phyloP scores from a whole-genome alignment of 208 protist species.

The Strigomonas galati region DNA sequence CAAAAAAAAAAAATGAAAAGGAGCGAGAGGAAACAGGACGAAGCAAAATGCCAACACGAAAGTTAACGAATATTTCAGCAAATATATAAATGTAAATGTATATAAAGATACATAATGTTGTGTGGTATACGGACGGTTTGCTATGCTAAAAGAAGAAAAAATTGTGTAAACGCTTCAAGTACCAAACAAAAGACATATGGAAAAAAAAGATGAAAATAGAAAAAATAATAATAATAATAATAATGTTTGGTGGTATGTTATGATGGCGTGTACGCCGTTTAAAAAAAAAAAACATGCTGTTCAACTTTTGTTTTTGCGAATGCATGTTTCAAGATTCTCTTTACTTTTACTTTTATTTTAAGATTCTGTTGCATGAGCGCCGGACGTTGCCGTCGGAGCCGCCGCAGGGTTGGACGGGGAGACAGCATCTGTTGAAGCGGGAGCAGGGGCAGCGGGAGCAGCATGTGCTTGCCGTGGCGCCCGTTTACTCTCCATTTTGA shows the following conservation, averaged over 20 bases:
- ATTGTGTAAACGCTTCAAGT: conserved; percentile 10
- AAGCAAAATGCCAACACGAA: too few species aligned
- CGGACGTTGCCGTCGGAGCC: too few species aligned
- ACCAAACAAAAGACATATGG: conserved; percentile 5
- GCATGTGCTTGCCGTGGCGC: not conserved
- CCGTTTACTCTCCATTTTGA: conserved; percentile 55
- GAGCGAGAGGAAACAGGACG: not conserved
- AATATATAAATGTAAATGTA: not conserved
- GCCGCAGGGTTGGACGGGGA: not conserved
- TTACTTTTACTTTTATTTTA: conserved; percentile 1
- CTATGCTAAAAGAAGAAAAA: not conserved
- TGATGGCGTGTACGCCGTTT: not conserved
- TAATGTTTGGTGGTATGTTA: not conserved
- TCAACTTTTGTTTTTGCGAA: conserved; percentile 9
- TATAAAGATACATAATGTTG: not conserved
- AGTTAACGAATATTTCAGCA: not conserved
- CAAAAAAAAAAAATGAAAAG: not conserved
- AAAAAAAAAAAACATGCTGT: conserved; percentile 15
- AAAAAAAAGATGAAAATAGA: conserved; percentile 1
- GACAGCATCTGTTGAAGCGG: not conserved
- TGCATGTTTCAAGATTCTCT: not conserved
- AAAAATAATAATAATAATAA: conserved; percentile 8
- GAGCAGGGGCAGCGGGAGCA: not conserved
- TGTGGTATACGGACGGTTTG: not conserved
- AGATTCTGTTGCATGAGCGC: too few species aligned